Base-by-base conservation (phyloP, 805 yeast species). In the Hermanozyma aechmeae region DNA sequence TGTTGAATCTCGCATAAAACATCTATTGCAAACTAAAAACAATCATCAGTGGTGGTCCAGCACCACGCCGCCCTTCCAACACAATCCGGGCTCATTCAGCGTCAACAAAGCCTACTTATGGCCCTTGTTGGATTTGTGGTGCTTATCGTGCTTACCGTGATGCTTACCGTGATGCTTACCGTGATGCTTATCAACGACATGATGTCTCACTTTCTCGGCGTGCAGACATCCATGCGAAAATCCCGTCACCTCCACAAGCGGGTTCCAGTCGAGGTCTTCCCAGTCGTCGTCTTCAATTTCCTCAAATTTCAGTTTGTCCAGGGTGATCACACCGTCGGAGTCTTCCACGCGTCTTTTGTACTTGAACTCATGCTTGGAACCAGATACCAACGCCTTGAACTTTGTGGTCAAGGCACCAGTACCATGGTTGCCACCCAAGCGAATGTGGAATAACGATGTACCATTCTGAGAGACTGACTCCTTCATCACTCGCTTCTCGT, bases 371-470 rank as follows among this genome's bases (percentile, higher is more conserved):
- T 21, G 30, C 11, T 30, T 17, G n/a, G 39, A 39, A 9, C 41
- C 43, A 5, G 17, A 53, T 45, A 37, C 13, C 45, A 45, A 16
- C 24, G 26, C 16, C 30, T 33, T 32, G 46, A 37, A 66, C 35
- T 35, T 50, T 30, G 56, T 64, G 42, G 41, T 52, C 45, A 54
- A 40, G 3, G 42, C 29, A 6, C 73, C 75, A n/a, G 39, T 37
- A 2, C 76, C 76, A 35, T 55, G 49, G 38, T 69, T 68, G 3
- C 73, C 73, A 7, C 33, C 25, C n/a, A 65, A 65, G 5, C 68
- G 51, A 3, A 68, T 25, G 1, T 63, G 56, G 39, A 50, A 68
- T 6, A 37, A 36, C 0, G 76, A 65, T 2, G 67, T 54, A 14
- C 76, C 77, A 25, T 60, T 57, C 38, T 70, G 73, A 15, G 38